Conservation (phyloP, 257 asterid species). For the Thymus quinquecostatus region DNA sequence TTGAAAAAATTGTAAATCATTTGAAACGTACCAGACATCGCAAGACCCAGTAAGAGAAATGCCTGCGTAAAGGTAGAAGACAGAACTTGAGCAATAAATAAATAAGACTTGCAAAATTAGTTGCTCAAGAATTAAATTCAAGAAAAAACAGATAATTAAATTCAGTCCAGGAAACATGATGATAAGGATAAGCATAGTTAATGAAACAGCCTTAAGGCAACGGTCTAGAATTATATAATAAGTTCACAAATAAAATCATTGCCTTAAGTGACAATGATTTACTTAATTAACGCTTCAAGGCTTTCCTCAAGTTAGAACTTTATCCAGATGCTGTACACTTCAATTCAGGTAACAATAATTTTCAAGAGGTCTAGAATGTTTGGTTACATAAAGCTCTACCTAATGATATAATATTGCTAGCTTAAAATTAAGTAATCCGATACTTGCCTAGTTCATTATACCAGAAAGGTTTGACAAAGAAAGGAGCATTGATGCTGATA, state of each 20-base stretch:
- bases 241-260: neutral
- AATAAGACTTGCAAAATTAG: neutral
- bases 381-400: neutral
- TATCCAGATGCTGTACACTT: neutral
- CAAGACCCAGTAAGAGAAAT: constrained; percentile 63
- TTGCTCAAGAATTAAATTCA: constrained; percentile 21
- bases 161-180: neutral
- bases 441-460: neutral
- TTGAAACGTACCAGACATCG: constrained; percentile 77
- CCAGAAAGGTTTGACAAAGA: neutral
- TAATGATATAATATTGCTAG: neutral
- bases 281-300: neutral
- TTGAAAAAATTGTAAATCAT: constrained; percentile 10
- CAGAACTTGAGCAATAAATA: constrained; percentile 1
- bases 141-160: neutral
- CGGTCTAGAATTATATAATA: constrained; percentile 4
- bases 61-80: constrained; percentile 62
- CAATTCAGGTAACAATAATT: constrained; percentile 5
- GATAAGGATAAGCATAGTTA: constrained; percentile 1
- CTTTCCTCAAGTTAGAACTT: neutral
- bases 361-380: neutral
- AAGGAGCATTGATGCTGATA: neutral
- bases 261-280: neutral
- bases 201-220: neutral
- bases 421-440: neutral